Conservation (phyloP, 2,329 filamentous ascomycete genomes). For the Aphanoascus verrucosus region DNA sequence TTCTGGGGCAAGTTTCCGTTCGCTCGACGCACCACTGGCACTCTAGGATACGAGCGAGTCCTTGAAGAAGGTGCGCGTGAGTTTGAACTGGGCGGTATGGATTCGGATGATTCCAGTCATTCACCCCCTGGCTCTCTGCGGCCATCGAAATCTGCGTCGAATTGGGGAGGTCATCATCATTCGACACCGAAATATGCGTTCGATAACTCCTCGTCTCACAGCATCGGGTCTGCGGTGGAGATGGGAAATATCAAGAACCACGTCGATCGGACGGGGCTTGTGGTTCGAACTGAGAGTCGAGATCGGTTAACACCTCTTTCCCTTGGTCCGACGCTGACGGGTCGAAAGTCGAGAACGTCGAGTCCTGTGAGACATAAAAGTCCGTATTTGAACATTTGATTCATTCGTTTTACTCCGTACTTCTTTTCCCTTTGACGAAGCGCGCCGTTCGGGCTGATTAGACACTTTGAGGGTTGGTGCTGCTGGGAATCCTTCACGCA, state of each 20-base stretch:
- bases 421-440: not conserved
- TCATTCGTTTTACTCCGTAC: not conserved
- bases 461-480: not conserved
- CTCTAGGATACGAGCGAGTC: constrained; percentile 64
- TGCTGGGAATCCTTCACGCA: not conserved
- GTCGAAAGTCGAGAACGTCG: constrained; percentile 34
- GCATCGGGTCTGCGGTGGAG: constrained; percentile 27
- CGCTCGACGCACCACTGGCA: constrained; percentile 24
- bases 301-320: constrained; percentile 57
- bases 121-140: constrained; percentile 48
- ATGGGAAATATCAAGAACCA: constrained; percentile 18
- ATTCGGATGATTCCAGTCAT: constrained; percentile 52
- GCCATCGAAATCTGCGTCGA: constrained; percentile 31
- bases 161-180: constrained; percentile 20
- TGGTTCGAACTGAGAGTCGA: constrained; percentile 73
- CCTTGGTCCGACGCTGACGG: constrained; percentile 39
- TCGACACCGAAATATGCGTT: constrained; percentile 29
- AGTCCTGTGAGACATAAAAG: constrained; percentile 36
- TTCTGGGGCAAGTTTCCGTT: constrained; percentile 48
- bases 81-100: constrained; percentile 64
- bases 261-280: constrained; percentile 58
- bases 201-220: constrained; percentile 33
- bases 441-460: too few relatives aligned
- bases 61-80: constrained; percentile 66
- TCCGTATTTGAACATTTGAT: constrained; percentile 7